Evolutionary conservation across 768 basidiomycete species (phyloP), one percentile per base, ranked within the genome.

Genomic region (Rhodotorula babjevae): DNA sequence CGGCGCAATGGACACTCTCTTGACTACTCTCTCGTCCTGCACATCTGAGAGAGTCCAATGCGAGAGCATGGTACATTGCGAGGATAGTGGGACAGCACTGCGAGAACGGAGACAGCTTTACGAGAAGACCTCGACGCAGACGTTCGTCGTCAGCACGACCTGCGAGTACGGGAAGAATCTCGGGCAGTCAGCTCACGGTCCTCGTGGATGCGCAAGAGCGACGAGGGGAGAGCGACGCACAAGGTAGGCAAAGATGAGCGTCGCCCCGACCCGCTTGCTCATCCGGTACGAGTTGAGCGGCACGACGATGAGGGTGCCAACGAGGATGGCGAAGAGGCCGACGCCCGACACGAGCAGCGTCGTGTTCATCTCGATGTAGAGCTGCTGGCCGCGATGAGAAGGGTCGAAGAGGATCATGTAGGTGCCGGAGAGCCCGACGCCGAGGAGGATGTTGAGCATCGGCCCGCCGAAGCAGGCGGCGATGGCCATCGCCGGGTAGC

Each of bases 401-500:
- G 89, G 84, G 49, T n/a, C 33, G 36, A 60, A n/a, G 49, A 86
- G 82, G 73, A 90, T 91, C 77, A 94, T 85, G 79, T 92, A 91
- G 7, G 90, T 87, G 12, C 96, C 95, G 0, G 93, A 93, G 63
- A 95, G 85, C 31, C 96, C 96, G 68, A 98, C 85, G 33, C 95
- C 95, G 50, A 83, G 77, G 12, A 83, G 80, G 40, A 82, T 80
- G 70, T 83, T 82, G 63, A 82, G 79, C 82, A 82, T 82, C 5
- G 79, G 78, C 23, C 79, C 79, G 61, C 93, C 93, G 76, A 94
- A 94, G 80, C 93, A 96, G 0, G 93, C 93, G 10, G 92, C 91
- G 81, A 96, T 93, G 33, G 90, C 93, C 93, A 94, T 96, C 78
- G 92, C 52, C 88, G 93, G 77, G 62, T 74, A 50, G 89, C 92